Base-by-base conservation (phyloP, 2,329 filamentous ascomycete genomes). In the Pseudocercospora crystallina region DNA sequence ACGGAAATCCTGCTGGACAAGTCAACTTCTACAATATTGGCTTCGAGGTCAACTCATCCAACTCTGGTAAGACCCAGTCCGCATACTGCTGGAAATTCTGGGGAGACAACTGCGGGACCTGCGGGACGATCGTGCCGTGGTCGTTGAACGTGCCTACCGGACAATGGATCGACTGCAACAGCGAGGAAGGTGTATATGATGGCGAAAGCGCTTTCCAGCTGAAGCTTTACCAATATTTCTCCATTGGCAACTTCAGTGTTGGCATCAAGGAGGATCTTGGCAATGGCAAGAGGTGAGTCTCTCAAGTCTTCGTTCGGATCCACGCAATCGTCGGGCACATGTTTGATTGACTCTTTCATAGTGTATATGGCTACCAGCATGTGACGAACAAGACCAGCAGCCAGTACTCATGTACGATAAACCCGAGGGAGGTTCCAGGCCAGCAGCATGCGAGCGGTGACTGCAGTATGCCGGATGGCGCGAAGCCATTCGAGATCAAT, bases 171-270 rank as follows among this genome's bases (percentile, higher is more conserved):
- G n/a, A 34, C 5, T 65, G 63, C 51, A 49, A 54, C 14, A 43
- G 47, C 7, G 37, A 34, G 9, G 36, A 38, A 30, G 43, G 36
- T n/a, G 40, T 40, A n/a, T 47, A 51, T 9, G 50, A 47, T 15
- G 50, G 54, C 29, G 52, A 38, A 5, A 59, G 50, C 43, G 49
- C 55, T 3, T 63, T 64, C 41, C 15, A 47, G 2, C 63, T 66
- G 49, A 47, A 64, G 45, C 51, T 66, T 2, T 59, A 51, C n/a
- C 49, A 55, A 1, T 53, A 59, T 31, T 65, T 64, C 31, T 52
- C 48, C 8, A 64, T 66, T 41, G 61, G 61, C n/a, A 58, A 65
- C 43, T 66, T 66, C 48, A 49, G 51, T 31, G 20, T 66, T 11
- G 44, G 44, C 1, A 33, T 66, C 3, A 51, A 56, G 47, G 57